Evolutionary conservation across 345 rosid species (phyloP), one percentile per base, ranked within the genome.

Genomic region (Excoecaria cochinchinensis): DNA sequence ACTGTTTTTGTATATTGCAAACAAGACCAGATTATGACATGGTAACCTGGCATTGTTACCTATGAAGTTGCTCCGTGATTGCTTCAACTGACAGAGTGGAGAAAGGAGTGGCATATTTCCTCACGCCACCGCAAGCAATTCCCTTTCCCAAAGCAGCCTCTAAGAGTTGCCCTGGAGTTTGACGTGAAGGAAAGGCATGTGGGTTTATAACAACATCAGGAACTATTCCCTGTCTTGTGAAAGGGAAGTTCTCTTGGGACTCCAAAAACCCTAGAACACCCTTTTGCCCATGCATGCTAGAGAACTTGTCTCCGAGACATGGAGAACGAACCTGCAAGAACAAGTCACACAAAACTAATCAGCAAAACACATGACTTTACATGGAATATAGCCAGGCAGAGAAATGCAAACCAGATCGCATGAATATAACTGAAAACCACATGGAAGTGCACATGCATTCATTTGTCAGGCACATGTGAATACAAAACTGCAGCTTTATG

Each of bases 251-350:
- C 82, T 90, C 96, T 58, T 91, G 96, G n/a, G 93, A 82, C 87
- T 90, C 98, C 72, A 95, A 56, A 76, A 84, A 91, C 64, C 98
- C 99, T 38, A 95, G 84, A 42, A 95, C 99, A 78, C 98, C 99
- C 84, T 95, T 95, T 71, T 93, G 97, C 62, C 99, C 98, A 77
- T 93, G 99, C 98, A 95, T 93, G 84, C 99, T 93, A 3, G 96
- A 94, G 71, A 95, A 93, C 79, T 93, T 95, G 83, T 95, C 98
- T 62, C 99, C 99, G 24, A 90, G 94, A 81, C 90, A 83, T 0
- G 99, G 97, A 48, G 91, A 79, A 22, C 98, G 93, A 74, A 95
- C 90, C 97, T 95, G 84, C 73, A 72, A 16, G 71, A 64, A 10
- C 24, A 67, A 72, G 57, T 59, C 21, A 44, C 10, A 60, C 58